Conservation (phyloP, 345 rosid genomes). For the Salix arbutifolia region DNA sequence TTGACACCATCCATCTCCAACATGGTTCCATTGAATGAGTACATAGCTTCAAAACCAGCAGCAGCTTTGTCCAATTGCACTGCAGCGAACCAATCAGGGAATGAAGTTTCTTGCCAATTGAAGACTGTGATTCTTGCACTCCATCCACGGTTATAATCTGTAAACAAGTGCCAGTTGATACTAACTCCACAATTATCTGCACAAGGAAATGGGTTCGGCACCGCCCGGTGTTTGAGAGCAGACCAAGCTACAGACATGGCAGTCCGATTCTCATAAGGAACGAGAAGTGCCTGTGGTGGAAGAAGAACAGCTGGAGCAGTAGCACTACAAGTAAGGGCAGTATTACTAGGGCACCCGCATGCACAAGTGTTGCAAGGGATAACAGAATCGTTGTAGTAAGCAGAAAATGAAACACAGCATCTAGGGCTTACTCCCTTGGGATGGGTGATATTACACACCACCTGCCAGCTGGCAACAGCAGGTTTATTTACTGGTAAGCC, state of each 20-base stretch:
- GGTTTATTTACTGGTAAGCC: constrained; percentile 62
- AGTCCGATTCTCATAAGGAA: constrained; percentile 84
- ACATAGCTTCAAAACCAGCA: constrained; percentile 70
- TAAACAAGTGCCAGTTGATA: constrained; percentile 79
- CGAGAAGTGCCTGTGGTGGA: constrained; percentile 74
- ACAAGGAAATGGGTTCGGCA: constrained; percentile 82
- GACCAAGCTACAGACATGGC: constrained; percentile 66
- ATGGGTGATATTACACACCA: constrained; percentile 85
- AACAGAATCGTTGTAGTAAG: constrained; percentile 83
- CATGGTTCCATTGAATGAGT: constrained; percentile 69
- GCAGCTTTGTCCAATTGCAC: constrained; percentile 58
- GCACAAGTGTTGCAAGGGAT: constrained; percentile 87
- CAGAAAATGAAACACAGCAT: constrained; percentile 90
- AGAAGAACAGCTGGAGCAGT: constrained; percentile 66
- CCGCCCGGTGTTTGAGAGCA: constrained; percentile 40
- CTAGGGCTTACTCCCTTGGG: constrained; percentile 61
- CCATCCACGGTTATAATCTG: constrained; percentile 82
- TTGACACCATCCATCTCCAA: constrained; percentile 33
- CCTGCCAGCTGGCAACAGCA: constrained; percentile 89
- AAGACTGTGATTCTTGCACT: constrained; percentile 80
- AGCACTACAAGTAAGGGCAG: constrained; percentile 58
- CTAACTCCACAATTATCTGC: constrained; percentile 90
- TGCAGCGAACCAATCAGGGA: constrained; percentile 87
- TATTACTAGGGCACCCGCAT: constrained; percentile 69
- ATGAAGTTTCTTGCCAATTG: constrained; percentile 75